A percentile compares a stretch with the other conserved stretches of the same genome.
phyloP scores from a whole-genome alignment of 192 early-diverging fungal species.

The Radiomyces spectabilis region DNA sequence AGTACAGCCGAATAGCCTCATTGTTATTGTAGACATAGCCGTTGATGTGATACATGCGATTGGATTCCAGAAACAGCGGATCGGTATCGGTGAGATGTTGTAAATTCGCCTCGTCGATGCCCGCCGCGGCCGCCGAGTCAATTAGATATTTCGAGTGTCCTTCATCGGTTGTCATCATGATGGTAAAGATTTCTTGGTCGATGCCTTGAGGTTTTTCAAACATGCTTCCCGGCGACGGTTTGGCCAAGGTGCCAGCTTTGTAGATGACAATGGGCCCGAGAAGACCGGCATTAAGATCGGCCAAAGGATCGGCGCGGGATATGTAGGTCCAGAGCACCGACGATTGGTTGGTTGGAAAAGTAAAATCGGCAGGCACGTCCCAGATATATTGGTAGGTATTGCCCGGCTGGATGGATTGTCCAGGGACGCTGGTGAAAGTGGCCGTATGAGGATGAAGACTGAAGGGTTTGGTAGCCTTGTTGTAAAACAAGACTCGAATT shows the following conservation, averaged over 20 bases:
- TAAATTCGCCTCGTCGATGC: no score
- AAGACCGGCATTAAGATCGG: constrained; percentile 29
- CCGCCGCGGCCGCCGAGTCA: constrained; percentile 7
- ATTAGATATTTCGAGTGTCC: constrained; percentile 9
- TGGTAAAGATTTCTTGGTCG: constrained; percentile 24
- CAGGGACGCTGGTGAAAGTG: neutral
- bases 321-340: constrained; percentile 29
- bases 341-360: constrained; percentile 17
- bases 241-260: constrained; percentile 12
- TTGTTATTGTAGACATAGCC: constrained; percentile 31
- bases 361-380: constrained; percentile 14
- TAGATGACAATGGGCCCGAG: constrained; percentile 31
- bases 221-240: constrained; percentile 8
- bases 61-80: constrained; percentile 26
- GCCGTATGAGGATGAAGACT: constrained; percentile 27
- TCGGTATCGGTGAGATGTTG: neutral
- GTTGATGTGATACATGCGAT: constrained; percentile 32
- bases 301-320: constrained; percentile 15
- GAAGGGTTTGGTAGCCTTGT: constrained; percentile 16
- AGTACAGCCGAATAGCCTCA: constrained; percentile 10
- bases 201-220: constrained; percentile 6
- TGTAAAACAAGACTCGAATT: constrained; percentile 22
- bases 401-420: constrained; percentile 8
- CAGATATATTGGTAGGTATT: constrained; percentile 26
- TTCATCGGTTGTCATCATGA: constrained; percentile 30